Evolutionary conservation across 2,329 filamentous ascomycete species (phyloP).

Genomic region (Colletotrichum spaethianum): DNA sequence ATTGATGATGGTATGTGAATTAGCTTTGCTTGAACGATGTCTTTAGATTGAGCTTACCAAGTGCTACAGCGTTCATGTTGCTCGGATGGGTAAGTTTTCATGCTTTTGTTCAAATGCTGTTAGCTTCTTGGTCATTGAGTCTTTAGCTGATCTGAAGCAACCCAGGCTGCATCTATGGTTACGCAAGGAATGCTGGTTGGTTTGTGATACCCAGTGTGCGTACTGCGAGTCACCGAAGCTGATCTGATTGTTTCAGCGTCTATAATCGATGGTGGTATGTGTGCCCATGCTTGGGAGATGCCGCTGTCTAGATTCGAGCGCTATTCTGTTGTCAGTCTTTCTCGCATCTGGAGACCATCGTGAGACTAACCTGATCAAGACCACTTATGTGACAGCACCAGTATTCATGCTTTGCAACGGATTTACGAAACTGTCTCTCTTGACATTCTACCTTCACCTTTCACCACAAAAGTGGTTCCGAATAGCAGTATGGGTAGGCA

Average conservation of each 20-base stretch:
- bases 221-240: not conserved
- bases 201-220: not conserved
- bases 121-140: not conserved
- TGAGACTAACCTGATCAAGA: slow-evolving; percentile 1
- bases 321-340: slow-evolving; percentile 37
- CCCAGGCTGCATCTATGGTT: slow-evolving; percentile 24
- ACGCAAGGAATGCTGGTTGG: slow-evolving; percentile 30
- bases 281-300: slow-evolving; percentile 43
- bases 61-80: slow-evolving; percentile 35
- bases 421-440: slow-evolving; percentile 55
- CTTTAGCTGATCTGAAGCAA: not conserved
- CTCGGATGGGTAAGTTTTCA: slow-evolving; percentile 39
- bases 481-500: slow-evolving; percentile 47
- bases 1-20: slow-evolving; percentile 44
- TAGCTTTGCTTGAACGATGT: too few species aligned
- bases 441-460: slow-evolving; percentile 55
- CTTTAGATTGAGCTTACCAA: not conserved
- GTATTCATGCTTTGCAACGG: slow-evolving; percentile 54
- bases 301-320: slow-evolving; percentile 26
- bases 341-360: too few species aligned
- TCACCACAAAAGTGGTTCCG: slow-evolving; percentile 54
- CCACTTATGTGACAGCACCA: slow-evolving; percentile 44
- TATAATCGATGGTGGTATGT: slow-evolving; percentile 21
- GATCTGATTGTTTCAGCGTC: not conserved
- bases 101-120: not conserved